Evolutionary conservation across 371 early-diverging fungal genomes (phyloP), one percentile per base, ranked within the genome.

Genomic region (Fennellomyces sp.): DNA sequence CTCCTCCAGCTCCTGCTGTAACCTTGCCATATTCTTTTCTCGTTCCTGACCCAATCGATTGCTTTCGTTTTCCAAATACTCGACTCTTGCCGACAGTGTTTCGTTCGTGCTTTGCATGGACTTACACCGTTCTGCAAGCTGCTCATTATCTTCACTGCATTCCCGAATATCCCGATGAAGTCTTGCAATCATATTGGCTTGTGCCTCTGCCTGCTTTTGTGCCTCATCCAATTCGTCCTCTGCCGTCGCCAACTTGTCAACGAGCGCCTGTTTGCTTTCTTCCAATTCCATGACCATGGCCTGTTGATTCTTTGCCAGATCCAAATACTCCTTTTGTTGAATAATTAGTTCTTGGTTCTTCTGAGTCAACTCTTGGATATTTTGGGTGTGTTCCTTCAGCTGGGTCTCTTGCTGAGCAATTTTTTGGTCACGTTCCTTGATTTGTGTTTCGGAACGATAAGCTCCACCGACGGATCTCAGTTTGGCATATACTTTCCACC

Each of bases 391-490:
- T 15, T 65, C 75, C 23, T 80, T 75, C 35, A 85, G 50, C 10
- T 75, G 68, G 1, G 60, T 60, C 38, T 85, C 81, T 36, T 86
- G 65, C 28, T 76, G 73, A 21, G 65, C 73, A 50, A 81, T 82
- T 67, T 85, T 76, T 57, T 86, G 85, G 25, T 80, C 77, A 33
- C 83, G 70, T 42, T 84, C 76, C 27, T 79, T 78, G 8, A 85
- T 79, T 17, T 87, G 71, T 36, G 68, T 61, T 15, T 95, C 94
- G 15, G 83, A 75, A 15, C 89, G 88, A 60, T 88, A 90, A 1
- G 96, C 96, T 47, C 91, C 93, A 36, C 97, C 80, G 41, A 98
- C 83, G n/a, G 99, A 99, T 80, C 98, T 97, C 61, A 99, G 89
- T 51, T 97, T 96, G 64, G 91, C 84, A 79, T 97, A 99, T 27